Evolutionary conservation across 805 yeast genomes (phyloP), one percentile per base, ranked within the genome.

Genomic region (Geotrichum ghanense): DNA sequence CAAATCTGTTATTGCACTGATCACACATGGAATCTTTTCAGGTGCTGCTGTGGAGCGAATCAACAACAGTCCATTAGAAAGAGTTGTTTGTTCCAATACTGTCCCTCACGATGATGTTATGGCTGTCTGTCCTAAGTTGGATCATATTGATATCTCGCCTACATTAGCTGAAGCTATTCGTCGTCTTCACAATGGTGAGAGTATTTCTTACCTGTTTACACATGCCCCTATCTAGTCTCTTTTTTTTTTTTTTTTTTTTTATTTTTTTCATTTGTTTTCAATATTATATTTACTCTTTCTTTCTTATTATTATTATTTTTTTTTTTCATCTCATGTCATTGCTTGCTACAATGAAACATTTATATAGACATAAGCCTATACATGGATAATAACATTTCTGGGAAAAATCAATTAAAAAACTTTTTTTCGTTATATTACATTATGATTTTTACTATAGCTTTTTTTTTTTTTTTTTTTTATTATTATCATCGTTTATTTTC

Each of bases 181-280:
- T 64, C 78, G 98, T 59, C 71, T 90, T 55, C 98, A 90, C 64
- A 90, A 92, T 60, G 98, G 98, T 58, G 98, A 90, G 69, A 82
- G 94, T 60, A 83, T 89, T 26, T 84, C 95, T 1, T 89, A 87
- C 62, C 70, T 89, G 56, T 86, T 89, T 66, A 78, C 78, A 45
- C 79, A 89, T 54, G 82, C 78, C 34, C 79, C 80, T 10, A 47
- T 66, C 16, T 31, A 12, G n/a, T n/a, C n/a, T n/a, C n/a, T n/a
- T n/a, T n/a, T n/a, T n/a, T n/a, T n/a, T n/a, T n/a, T n/a, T n/a
- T n/a, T n/a, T n/a, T n/a, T n/a, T n/a, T n/a, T n/a, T n/a, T n/a
- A n/a, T n/a, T n/a, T n/a, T n/a, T n/a, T n/a, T n/a, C n/a, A n/a
- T n/a, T n/a, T n/a, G n/a, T n/a, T n/a, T n/a, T n/a, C n/a, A n/a